Conservation (phyloP, 164 flowering plant species). For the Umbilicus rupestris region DNA sequence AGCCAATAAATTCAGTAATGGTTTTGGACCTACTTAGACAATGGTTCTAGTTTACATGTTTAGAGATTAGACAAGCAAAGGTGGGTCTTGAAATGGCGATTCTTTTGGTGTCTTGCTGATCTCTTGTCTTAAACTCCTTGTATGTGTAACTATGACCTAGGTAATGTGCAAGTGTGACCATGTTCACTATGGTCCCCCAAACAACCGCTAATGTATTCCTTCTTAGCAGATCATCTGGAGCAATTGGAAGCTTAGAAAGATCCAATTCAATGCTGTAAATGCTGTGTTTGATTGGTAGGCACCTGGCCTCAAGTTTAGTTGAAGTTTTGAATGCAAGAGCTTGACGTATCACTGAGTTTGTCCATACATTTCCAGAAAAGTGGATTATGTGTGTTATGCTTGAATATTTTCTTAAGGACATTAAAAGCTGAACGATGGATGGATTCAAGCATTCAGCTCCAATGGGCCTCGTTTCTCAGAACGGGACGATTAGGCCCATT, state of each 20-base stretch:
- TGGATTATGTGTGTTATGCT: background rate
- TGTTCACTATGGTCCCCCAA: too few species aligned
- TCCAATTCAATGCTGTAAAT: background rate
- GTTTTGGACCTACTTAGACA: background rate
- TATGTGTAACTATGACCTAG: background rate
- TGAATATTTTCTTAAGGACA: background rate
- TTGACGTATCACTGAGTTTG: background rate
- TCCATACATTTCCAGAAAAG: background rate
- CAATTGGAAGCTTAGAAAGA: background rate
- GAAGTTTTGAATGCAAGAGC: background rate
- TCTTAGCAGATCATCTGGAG: background rate
- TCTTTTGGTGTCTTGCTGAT: background rate
- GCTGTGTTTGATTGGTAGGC: conserved; percentile 3
- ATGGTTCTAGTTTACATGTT: background rate
- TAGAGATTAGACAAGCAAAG: background rate
- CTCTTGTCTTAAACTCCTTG: background rate
- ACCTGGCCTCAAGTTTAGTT: background rate
- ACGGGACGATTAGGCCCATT: too few species aligned
- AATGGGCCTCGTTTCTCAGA: too few species aligned
- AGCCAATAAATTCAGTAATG: background rate
- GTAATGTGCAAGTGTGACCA: too few species aligned
- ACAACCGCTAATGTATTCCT: too few species aligned
- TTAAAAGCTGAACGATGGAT: background rate
- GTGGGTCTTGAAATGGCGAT: background rate
- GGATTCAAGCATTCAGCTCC: background rate